phyloP scores from a whole-genome alignment of 202 grass and related monocot species.

The Zoysia matrella region DNA sequence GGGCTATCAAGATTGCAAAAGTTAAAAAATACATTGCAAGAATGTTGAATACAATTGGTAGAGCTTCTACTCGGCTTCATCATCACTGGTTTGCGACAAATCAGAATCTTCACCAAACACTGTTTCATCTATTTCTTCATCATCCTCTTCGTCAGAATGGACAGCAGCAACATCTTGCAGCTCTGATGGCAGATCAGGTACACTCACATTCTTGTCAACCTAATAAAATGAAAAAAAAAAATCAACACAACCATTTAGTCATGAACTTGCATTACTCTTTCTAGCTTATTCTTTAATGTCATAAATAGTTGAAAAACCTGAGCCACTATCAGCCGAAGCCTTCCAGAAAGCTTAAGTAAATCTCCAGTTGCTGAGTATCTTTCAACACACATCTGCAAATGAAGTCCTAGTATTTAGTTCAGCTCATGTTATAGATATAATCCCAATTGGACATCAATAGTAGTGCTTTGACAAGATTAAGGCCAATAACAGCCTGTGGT shows the following conservation, averaged over 20 bases:
- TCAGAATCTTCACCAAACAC: conserved; percentile 78
- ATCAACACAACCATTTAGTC: background rate
- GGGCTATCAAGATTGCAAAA: background rate
- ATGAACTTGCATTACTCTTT: background rate
- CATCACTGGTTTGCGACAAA: conserved; percentile 50
- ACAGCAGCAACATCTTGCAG: conserved; percentile 30
- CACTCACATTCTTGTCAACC: conserved; percentile 55
- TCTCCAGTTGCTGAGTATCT: conserved; percentile 60
- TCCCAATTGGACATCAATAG: background rate
- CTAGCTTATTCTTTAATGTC: background rate
- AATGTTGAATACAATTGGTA: background rate
- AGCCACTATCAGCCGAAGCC: conserved; percentile 65
- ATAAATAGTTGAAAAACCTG: conserved; percentile 60
- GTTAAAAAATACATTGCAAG: background rate
- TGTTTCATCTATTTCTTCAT: conserved; percentile 81
- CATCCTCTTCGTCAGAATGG: conserved; percentile 51
- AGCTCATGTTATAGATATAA: background rate
- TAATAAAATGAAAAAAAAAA: conserved; percentile 34
- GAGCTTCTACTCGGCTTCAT: conserved; percentile 50
- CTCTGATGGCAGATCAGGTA: conserved; percentile 23
- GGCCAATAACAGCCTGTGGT: background rate
- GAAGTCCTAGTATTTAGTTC: conserved; percentile 16
- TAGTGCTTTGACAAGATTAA: background rate
- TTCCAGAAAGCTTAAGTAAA: conserved; percentile 81
- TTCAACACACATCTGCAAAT: conserved; percentile 62